Evolutionary conservation across 202 grass and related monocot genomes (phyloP), one percentile per base, ranked within the genome.

Genomic region (Dendrocalamus latiflorus): DNA sequence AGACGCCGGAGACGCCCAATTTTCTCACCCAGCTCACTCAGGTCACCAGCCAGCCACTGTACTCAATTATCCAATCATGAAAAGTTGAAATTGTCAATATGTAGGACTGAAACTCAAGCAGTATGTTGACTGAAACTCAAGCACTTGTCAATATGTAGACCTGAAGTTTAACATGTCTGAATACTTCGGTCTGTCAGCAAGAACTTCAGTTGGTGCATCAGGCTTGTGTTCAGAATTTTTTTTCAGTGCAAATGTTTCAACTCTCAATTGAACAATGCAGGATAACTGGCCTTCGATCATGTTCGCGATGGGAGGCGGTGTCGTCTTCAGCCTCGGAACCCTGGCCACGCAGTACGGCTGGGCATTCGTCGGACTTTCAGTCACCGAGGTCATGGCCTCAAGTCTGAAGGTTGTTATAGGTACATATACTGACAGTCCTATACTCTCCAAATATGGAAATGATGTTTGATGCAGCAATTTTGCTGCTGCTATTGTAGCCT

Each of bases 361-460:
- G n/a, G n/a, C n/a, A n/a, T n/a, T n/a, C n/a, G n/a, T n/a, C n/a
- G n/a, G n/a, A n/a, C n/a, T n/a, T n/a, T n/a, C n/a, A n/a, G n/a
- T n/a, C n/a, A 98, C 95, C 6, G 95, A 98, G 77, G 90, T 98
- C 74, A 98, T 98, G 76, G 90, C 86, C 9, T 93, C 93, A 13
- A 98, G 95, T 68, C 85, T 95, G 36, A 93, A 90, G 16, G 95
- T 98, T 41, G 95, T 98, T 75, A 95, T 93, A 83, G 95, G 95
- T 93, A 86, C 11, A 55, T 76, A 90, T 16, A 38, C 15, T 65
- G 41, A 22, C 3, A 8, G 62, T 24, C 38, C 15, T 53, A 28
- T 34, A n/a, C 14, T 20, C 43, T 28, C 14, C 54, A 28, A 4
- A 77, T 2, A n/a, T 48, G 48, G 25, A 55, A 9, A 11, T 60